phyloP scores from a whole-genome alignment of 2,329 filamentous ascomycete genomes.

The Epichloe sylvatica region DNA sequence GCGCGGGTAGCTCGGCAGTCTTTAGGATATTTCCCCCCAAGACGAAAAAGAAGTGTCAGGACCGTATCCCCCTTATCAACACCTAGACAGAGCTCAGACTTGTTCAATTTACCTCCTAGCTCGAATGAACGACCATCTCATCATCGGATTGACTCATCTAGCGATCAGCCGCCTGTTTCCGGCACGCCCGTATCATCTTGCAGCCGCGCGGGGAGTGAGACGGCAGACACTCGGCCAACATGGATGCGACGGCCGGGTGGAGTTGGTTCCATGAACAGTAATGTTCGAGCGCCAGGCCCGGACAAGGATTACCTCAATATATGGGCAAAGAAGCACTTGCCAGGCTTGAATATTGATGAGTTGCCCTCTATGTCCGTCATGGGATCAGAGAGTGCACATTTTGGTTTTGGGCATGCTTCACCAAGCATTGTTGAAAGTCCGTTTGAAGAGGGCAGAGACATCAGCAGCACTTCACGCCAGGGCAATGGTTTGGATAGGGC shows the following conservation, averaged over 20 bases:
- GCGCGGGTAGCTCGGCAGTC: conserved; percentile 66
- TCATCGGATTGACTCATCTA: conserved; percentile 30
- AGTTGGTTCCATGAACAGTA: conserved; percentile 65
- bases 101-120: conserved; percentile 31
- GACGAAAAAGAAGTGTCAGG: conserved; percentile 68
- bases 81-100: conserved; percentile 51
- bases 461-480: conserved; percentile 27
- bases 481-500: conserved; percentile 60
- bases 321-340: conserved; percentile 71
- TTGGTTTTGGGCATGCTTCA: conserved; percentile 34
- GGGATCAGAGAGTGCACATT: conserved; percentile 44
- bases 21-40: conserved; percentile 81
- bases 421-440: conserved; percentile 37
- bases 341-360: conserved; percentile 57
- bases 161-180: conserved; percentile 20
- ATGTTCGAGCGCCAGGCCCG: conserved; percentile 62
- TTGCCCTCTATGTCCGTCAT: conserved; percentile 53
- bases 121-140: conserved; percentile 22
- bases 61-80: conserved; percentile 53
- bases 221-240: conserved; percentile 28
- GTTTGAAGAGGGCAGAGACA: conserved; percentile 33
- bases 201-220: conserved; percentile 24
- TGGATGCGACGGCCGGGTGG: conserved; percentile 77
- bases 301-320: conserved; percentile 73
- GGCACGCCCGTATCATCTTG: conserved; percentile 23